phyloP scores from a whole-genome alignment of 2,329 filamentous ascomycete genomes.

The Epichloe uncinata region DNA sequence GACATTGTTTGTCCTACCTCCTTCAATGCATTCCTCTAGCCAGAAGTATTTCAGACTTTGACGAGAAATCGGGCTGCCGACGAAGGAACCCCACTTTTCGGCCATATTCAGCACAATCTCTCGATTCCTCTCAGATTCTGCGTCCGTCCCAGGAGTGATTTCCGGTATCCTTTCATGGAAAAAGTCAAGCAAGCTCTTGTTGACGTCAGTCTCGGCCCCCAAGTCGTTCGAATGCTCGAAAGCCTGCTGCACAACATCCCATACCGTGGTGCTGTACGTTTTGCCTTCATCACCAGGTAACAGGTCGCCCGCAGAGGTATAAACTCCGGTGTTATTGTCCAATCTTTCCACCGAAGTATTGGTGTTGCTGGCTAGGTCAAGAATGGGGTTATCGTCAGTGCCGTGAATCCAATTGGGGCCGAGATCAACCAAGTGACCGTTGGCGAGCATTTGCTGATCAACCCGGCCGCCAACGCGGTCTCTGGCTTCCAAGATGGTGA shows the following conservation, averaged over 20 bases:
- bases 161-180: slow-evolving; percentile 31
- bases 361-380: slow-evolving; percentile 51
- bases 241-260: slow-evolving; percentile 54
- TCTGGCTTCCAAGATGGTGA: slow-evolving; percentile 57
- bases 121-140: slow-evolving; percentile 26
- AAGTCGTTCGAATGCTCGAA: slow-evolving; percentile 52
- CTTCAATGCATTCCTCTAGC: slow-evolving; percentile 66
- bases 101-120: slow-evolving; percentile 37
- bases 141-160: slow-evolving; percentile 32
- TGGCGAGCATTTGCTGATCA: slow-evolving; percentile 34
- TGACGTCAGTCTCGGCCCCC: slow-evolving; percentile 30
- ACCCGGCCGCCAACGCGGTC: slow-evolving; percentile 54
- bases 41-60: slow-evolving; percentile 68
- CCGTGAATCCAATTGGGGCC: slow-evolving; percentile 78
- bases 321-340: slow-evolving; percentile 41
- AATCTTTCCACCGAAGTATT: slow-evolving; percentile 33
- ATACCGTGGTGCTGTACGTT: slow-evolving; percentile 40
- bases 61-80: slow-evolving; percentile 47
- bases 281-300: slow-evolving; percentile 34
- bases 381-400: slow-evolving; percentile 57
- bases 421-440: slow-evolving; percentile 37
- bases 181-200: slow-evolving; percentile 40
- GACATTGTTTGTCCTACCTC: slow-evolving; percentile 28
- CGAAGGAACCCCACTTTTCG: slow-evolving; percentile 57
- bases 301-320: slow-evolving; percentile 40